Evolutionary conservation across 345 rosid genomes (phyloP).

Genomic region (Camelina hispida): DNA sequence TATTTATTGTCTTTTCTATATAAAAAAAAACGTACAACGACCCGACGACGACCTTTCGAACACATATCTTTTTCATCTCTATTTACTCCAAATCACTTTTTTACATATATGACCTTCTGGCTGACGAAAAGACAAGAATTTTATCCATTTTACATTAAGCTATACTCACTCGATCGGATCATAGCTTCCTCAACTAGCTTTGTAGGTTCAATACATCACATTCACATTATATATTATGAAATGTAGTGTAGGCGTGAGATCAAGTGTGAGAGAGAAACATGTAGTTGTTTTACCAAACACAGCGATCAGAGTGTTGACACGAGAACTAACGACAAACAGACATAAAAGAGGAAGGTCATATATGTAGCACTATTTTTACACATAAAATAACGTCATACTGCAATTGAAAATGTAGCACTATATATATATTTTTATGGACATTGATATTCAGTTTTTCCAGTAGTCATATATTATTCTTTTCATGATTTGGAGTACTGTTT

Average conservation of each 20-base stretch:
- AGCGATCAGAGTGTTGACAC: constrained; percentile 29
- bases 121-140: background rate
- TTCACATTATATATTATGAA: background rate
- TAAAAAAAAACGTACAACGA: too few species aligned
- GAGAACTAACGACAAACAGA: constrained; percentile 43
- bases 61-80: too few species aligned
- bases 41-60: too few species aligned
- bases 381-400: background rate
- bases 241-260: constrained; percentile 32
- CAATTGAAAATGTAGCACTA: constrained; percentile 4
- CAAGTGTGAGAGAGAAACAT: constrained; percentile 31
- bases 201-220: constrained; percentile 2
- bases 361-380: constrained; percentile 15
- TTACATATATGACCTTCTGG: background rate
- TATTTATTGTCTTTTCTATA: too few species aligned
- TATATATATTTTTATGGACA: background rate
- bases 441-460: constrained; percentile 19
- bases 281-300: constrained; percentile 36
- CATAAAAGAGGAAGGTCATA: too few species aligned
- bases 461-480: background rate
- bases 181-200: constrained; percentile 5
- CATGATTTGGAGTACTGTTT: background rate
- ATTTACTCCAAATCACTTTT: too few species aligned
- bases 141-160: background rate
- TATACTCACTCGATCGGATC: constrained; percentile 6